Base-by-base conservation (phyloP, 2,329 filamentous ascomycete species). In the Ceratocystis ficicola region DNA sequence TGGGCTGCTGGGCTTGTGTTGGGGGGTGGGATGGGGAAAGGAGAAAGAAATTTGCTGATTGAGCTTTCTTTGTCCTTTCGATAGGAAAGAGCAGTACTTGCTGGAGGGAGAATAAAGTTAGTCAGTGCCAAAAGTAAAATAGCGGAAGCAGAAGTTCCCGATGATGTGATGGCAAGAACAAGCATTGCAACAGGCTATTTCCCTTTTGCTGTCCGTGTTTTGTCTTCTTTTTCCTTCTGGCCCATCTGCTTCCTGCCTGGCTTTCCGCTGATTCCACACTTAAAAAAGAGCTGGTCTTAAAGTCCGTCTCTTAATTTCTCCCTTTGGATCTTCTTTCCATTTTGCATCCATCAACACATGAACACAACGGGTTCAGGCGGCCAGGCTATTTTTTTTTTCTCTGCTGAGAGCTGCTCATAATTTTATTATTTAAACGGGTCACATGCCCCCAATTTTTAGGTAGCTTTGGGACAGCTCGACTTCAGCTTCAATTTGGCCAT, bases 371-470 rank as follows among this genome's bases (percentile, higher is more conserved):
- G 12, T 4, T 50, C 7, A 50, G 46, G 46, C n/a, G 30, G 44
- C 22, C 20, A 22, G 22, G 46, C 46, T 50, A 10, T 22, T 50
- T 41, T 41, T 4, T 12, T 12, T 12, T 12, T 32, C 5, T 36
- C 15, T 15, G 36, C 10, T 41, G 36, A 41, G n/a, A 50, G 46
- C 17, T 50, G 46, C 46, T 50, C 46, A 10, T 50, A 50, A 50
- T 50, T 50, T 50, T 20, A 50, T 22, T 50, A 50, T 50, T 50
- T 50, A 50, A 50, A 50, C 46, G 7, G n/a, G 46, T 50, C 46
- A 50, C 46, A 50, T 25, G 46, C 20, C 46, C 46, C 46, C 46
- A 22, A 8, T 20, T 50, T 50, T 50, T 20, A 25, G 20, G 46
- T 5, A 20, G 46, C 46, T 20, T 50, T 20, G 10, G 17, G 3